Base-by-base conservation (phyloP, 345 rosid species). In the Erodium maritimum region DNA sequence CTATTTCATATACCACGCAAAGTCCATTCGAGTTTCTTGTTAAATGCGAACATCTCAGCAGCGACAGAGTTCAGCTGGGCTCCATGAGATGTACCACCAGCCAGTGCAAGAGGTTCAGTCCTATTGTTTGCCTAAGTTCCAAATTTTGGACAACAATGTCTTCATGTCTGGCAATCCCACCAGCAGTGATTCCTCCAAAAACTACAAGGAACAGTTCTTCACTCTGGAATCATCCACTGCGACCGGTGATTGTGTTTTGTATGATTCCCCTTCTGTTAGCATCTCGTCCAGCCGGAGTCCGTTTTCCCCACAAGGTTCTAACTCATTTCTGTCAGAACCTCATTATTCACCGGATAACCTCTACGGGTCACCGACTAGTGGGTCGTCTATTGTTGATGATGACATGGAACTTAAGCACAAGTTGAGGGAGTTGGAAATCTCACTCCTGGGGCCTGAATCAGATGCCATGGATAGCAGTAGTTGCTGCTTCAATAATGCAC, bases 231-330 rank as follows among this genome's bases (percentile, higher is more conserved):
- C 99, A 52, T 87, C 33, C 33, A 25, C 33, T 5, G 76, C 84
- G 14, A 71, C 75, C 50, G 72, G 71, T 13, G 69, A 66, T 29
- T 77, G 72, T 48, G 59, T 70, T 63, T 67, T 58, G 4, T 76
- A 72, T 54, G 95, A 89, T 68, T 87, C 97, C 24, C 95, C 90
- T 57, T 73, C 87, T 45, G 83, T 74, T 22, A 87, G 94, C 60
- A 48, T 76, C 63, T 75, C 87, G 19, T 85, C 95, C n/a, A 76
- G 60, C 69, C 67, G 75, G 56, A 85, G 80, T 63, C 94, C 95
- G 4, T 82, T 80, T 71, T 86, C 96, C 45, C 84, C 90, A 17
- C 95, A 83, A 70, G 96, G 82, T 59, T 93, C 99, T 53, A 83
- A 81, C 13, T 86, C 98, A 5, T 84, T 67, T 75, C 56, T 82